Evolutionary conservation across 129 eudicot genomes (phyloP).

Genomic region (Flaveria ramosissima): DNA sequence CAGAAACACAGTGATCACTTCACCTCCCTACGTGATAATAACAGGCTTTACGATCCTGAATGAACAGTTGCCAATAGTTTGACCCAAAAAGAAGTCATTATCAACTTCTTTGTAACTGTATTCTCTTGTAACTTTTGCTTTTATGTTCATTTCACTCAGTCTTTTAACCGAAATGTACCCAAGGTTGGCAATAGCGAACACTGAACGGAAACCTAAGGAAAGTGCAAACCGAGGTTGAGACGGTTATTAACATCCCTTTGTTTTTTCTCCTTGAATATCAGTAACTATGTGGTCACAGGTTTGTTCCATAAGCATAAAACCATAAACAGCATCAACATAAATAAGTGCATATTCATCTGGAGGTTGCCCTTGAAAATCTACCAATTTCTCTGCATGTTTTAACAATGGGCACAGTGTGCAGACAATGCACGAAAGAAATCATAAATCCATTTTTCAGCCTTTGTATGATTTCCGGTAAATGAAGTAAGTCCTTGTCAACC

Average conservation of each 20-base stretch:
- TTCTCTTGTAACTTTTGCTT: too few relatives aligned
- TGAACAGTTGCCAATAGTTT: too few relatives aligned
- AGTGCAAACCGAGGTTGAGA: slow-evolving; percentile 16
- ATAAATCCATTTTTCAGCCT: slow-evolving; percentile 44
- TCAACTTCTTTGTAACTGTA: too few relatives aligned
- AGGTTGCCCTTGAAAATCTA: slow-evolving; percentile 94
- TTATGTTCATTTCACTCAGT: too few relatives aligned
- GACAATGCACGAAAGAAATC: slow-evolving; percentile 90
- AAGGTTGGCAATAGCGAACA: too few relatives aligned
- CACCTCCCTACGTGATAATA: too few relatives aligned
- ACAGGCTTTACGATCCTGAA: too few relatives aligned
- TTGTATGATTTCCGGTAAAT: slow-evolving; percentile 41
- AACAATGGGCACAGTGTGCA: slow-evolving; percentile 86
- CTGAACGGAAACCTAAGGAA: background rate
- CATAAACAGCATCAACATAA: slow-evolving; percentile 94
- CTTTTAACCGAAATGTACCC: too few relatives aligned
- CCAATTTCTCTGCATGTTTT: slow-evolving; percentile 53
- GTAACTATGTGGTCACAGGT: slow-evolving; percentile 93
- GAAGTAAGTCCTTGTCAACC: slow-evolving; percentile 66
- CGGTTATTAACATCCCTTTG: slow-evolving; percentile 55
- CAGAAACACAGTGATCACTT: too few relatives aligned
- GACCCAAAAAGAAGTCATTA: too few relatives aligned
- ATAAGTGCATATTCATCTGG: slow-evolving; percentile 97
- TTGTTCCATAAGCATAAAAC: slow-evolving; percentile 83
- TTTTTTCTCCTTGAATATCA: slow-evolving; percentile 81